Conservation (phyloP, 176 grass and related monocot species). For the Puccinellia tenuiflora region DNA sequence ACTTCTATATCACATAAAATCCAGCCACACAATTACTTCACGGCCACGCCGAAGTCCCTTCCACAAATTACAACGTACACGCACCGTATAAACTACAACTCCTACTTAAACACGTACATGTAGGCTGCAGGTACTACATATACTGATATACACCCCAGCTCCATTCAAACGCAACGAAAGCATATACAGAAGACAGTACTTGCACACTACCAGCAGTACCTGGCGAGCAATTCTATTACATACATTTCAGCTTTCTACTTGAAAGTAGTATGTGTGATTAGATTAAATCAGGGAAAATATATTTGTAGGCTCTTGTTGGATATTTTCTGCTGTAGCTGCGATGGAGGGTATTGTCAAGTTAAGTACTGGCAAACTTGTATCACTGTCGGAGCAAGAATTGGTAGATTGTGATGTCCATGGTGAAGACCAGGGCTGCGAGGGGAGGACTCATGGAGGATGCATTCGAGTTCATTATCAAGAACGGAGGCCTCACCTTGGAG, state of each 20-base stretch:
- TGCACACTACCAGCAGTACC: neutral
- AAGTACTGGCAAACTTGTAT: neutral
- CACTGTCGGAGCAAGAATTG: neutral
- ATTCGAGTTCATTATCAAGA: neutral
- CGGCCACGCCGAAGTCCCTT: neutral
- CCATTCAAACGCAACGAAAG: neutral
- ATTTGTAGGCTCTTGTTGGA: neutral
- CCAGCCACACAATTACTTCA: neutral
- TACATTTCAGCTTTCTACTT: neutral
- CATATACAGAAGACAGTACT: neutral
- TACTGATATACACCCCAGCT: neutral
- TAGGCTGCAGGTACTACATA: neutral
- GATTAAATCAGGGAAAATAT: neutral
- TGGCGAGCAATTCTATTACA: neutral
- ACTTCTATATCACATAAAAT: neutral
- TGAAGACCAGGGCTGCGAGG: neutral
- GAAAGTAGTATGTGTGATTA: neutral
- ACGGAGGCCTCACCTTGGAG: neutral
- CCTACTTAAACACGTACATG: neutral
- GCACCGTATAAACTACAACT: neutral
- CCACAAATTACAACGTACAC: neutral
- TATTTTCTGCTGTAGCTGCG: conserved; percentile 3
- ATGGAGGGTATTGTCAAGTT: neutral
- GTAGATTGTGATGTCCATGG: neutral
- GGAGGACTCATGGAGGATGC: neutral